These are phyloP conservation scores for Ganoderma resinaceum DNA, from an alignment of 1,284 basidiomycete genomes.

Conservation along the genomic window DNA sequence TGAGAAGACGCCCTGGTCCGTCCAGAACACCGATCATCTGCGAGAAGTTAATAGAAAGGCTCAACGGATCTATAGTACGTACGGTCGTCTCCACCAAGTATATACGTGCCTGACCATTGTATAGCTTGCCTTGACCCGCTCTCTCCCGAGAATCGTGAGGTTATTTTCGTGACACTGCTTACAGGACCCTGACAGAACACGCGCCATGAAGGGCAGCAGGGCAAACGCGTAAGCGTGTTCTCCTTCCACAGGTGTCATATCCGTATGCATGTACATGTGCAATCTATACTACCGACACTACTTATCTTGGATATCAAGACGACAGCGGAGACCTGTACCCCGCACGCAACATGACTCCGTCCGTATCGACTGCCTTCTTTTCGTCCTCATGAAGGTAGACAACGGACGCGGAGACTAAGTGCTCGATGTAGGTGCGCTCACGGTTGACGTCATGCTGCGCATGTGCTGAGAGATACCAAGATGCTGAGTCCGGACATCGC, in stretches of 20 bases:
- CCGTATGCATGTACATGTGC: not conserved
- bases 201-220: not conserved
- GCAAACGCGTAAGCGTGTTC: not conserved
- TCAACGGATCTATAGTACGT: not conserved
- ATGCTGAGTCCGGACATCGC: no score
- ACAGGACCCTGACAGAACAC: not conserved
- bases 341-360: not conserved
- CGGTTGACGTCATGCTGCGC: no score
- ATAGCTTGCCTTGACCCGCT: not conserved
- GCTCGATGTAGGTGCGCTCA: no score
- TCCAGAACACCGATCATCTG: not conserved
- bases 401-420: not conserved
- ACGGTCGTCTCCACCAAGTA: not conserved
- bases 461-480: no score
- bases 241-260: not conserved
- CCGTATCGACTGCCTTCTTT: not conserved
- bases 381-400: not conserved
- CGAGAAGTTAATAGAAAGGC: not conserved
- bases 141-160: not conserved
- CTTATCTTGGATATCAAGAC: not conserved
- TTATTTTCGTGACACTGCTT: not conserved
- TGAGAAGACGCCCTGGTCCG: not conserved
- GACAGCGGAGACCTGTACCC: not conserved
- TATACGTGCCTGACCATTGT: not conserved
- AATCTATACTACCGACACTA: not conserved